Evolutionary conservation across 192 early-diverging fungal genomes (phyloP).

Genomic region (Dimargaris xerosporica): DNA sequence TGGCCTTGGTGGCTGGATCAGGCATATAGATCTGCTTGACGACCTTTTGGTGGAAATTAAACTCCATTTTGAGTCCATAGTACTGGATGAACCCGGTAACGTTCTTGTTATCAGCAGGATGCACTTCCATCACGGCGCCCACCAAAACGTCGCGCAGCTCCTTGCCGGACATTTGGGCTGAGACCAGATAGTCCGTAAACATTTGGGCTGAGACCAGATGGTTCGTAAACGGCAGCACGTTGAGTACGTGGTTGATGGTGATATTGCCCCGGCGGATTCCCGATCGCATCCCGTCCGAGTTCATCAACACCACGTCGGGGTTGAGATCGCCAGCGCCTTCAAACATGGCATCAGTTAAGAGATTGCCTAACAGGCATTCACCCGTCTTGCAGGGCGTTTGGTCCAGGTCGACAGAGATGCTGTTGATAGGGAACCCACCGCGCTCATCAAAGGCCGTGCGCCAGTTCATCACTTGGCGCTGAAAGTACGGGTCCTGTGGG

Average conservation of each 20-base stretch:
- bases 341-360: constrained; percentile 51
- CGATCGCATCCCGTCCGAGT: constrained; percentile 46
- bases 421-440: constrained; percentile 26
- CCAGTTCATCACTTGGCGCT: constrained; percentile 25
- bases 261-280: constrained; percentile 35
- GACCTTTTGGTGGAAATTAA: constrained; percentile 13
- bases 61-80: constrained; percentile 35
- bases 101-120: constrained; percentile 18
- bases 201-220: constrained; percentile 26
- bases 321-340: constrained; percentile 15
- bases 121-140: constrained; percentile 20
- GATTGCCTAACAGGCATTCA: constrained; percentile 46
- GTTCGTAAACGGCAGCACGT: constrained; percentile 51
- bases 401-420: constrained; percentile 25
- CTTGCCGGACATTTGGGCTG: constrained; percentile 31
- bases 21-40: not conserved
- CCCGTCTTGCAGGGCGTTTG: constrained; percentile 21
- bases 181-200: constrained; percentile 25
- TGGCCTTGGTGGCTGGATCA: constrained; percentile 9
- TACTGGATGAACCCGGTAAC: constrained; percentile 41
- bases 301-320: constrained; percentile 35
- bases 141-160: constrained; percentile 35
- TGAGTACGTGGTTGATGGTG: constrained; percentile 37
- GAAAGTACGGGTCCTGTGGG: constrained; percentile 27
- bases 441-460: constrained; percentile 30